Evolutionary conservation across 371 early-diverging fungal genomes (phyloP).

Genomic region (Mucor irregularis): DNA sequence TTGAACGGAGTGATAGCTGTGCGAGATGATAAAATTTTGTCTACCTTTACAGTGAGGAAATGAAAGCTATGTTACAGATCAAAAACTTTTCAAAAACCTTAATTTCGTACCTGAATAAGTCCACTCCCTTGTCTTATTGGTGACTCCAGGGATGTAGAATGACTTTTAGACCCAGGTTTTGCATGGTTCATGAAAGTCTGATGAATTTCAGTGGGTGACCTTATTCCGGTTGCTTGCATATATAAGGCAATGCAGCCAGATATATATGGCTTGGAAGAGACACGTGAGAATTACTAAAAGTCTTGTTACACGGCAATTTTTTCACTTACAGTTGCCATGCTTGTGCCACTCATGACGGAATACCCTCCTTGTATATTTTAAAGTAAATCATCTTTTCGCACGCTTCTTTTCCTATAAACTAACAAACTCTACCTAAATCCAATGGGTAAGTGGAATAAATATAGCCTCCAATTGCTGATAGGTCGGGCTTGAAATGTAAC

Average conservation of each 20-base stretch:
- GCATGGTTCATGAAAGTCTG: constrained; percentile 38
- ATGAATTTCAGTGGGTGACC: constrained; percentile 18
- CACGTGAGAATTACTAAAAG: constrained; percentile 25
- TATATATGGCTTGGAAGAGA: constrained; percentile 60
- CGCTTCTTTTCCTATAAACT: too few relatives aligned
- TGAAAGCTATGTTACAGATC: too few relatives aligned
- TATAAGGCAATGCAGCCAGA: constrained; percentile 59
- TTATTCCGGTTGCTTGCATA: constrained; percentile 33
- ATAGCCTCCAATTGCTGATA: constrained; percentile 19
- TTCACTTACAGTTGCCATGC: constrained; percentile 19
- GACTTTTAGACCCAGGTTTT: constrained; percentile 4
- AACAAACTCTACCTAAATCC: constrained; percentile 11
- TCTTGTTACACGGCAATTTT: neutral
- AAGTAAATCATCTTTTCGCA: neutral
- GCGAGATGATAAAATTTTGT: neutral
- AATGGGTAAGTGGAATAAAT: constrained; percentile 15
- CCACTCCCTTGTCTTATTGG: constrained; percentile 59
- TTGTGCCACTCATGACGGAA: constrained; percentile 14
- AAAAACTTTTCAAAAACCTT: too few relatives aligned
- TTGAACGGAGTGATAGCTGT: constrained; percentile 15
- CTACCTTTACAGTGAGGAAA: too few relatives aligned
- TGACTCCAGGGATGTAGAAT: constrained; percentile 12
- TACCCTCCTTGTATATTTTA: constrained; percentile 4
- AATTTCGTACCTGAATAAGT: constrained; percentile 36
- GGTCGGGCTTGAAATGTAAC: constrained; percentile 22